Conservation (phyloP, 257 asterid species). For the Nicotiana knightiana region DNA sequence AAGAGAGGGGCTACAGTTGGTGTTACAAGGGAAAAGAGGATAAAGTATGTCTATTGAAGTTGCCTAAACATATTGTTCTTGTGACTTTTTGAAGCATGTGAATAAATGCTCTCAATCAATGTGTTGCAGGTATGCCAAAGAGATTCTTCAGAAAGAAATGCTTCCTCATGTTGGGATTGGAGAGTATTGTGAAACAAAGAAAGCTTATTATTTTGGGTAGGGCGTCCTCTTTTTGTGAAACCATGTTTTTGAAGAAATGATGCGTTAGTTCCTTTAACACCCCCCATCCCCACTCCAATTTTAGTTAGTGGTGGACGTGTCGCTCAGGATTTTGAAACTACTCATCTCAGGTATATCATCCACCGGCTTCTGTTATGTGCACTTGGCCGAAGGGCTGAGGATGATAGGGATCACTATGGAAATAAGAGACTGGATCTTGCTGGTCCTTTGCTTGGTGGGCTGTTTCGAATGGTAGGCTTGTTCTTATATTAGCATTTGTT, state of each 20-base stretch:
- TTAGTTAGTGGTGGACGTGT: constrained; percentile 9
- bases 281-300: not conserved
- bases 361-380: constrained; percentile 92
- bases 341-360: constrained; percentile 62
- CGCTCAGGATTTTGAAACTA: constrained; percentile 5
- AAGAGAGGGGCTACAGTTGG: constrained; percentile 98
- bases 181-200: constrained; percentile 90
- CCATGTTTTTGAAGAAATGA: not conserved
- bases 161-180: constrained; percentile 98
- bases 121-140: constrained; percentile 78
- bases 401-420: constrained; percentile 96
- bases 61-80: not conserved
- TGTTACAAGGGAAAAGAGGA: constrained; percentile 91
- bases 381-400: constrained; percentile 91
- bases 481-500: not conserved
- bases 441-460: constrained; percentile 96
- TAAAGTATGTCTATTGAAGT: constrained; percentile 49
- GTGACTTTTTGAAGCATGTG: not conserved
- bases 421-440: constrained; percentile 98
- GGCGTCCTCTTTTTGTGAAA: constrained; percentile 3
- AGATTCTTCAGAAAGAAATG: constrained; percentile 95
- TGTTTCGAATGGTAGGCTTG: constrained; percentile 78
- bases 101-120: constrained; percentile 5
- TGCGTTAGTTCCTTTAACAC: not conserved
- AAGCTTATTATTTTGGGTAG: constrained; percentile 94